Evolutionary conservation across 2,329 filamentous ascomycete genomes (phyloP), one percentile per base, ranked within the genome.

Genomic region (Sporothrix humicola): DNA sequence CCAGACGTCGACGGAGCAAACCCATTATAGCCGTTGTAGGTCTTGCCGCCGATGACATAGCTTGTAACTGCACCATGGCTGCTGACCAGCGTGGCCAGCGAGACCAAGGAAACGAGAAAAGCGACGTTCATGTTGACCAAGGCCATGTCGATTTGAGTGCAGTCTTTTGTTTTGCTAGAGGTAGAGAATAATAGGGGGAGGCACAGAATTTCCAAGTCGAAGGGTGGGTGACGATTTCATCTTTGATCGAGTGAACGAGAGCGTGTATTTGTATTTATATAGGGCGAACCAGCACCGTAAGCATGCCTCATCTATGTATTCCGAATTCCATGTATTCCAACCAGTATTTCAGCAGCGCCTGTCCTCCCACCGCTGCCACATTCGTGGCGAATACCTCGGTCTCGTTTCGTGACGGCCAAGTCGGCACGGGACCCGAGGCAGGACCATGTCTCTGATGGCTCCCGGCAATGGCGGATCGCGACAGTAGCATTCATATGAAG

Each of bases 1-100:
- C 85, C 85, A 48, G 81, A 82, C n/a, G 82, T 81, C 37, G 82
- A 78, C 5, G 86, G 86, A 0, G 84, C 83, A 81, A 86, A 88
- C 73, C 86, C 85, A 74, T 85, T 78, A 75, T 84, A 85, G 48
- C 77, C 79, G 1, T 78, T 76, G 73, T 79, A 79, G 48, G 59
- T 77, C 73, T 76, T 78, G 69, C 78, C 78, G 52, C 65, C 76
- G 69, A 80, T 78, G 50, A 77, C 71, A 73, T 80, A 80, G 76
- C 78, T 78, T 26, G 78, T 79, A 68, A 79, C 79, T 44, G 79
- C 81, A 6, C 79, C 81, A 75, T 85, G 79, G 76, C 80, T 80
- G 26, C 80, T 76, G 23, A 75, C 78, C 48, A 81, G 75, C 17
- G 79, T 76, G 2, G 79, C 79, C 17, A 76, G 72, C 15, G 44